Percentiles rank a stretch among this genome's conserved stretches.
These are phyloP conservation scores for Helicostylum pulchrum DNA, from an alignment of 192 early-diverging fungal genomes.

Conservation along the genomic window DNA sequence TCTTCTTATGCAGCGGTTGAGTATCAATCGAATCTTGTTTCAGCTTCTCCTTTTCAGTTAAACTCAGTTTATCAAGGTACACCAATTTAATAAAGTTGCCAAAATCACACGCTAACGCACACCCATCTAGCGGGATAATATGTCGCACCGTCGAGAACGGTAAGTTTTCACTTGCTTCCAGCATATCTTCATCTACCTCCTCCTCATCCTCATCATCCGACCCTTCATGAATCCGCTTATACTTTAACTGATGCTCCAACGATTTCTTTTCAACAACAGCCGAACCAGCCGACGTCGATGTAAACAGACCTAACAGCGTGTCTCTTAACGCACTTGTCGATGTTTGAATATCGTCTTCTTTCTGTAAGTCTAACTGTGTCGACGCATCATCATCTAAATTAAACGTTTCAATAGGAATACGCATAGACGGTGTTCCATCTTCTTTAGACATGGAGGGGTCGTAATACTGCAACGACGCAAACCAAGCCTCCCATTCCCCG, in stretches of 20 bases:
- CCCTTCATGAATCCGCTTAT: background rate
- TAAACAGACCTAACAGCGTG: background rate
- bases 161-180: slow-evolving; percentile 18
- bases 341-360: background rate
- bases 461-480: slow-evolving; percentile 28
- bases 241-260: background rate
- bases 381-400: slow-evolving; percentile 1
- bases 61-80: slow-evolving; percentile 5
- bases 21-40: background rate
- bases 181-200: slow-evolving; percentile 16
- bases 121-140: slow-evolving; percentile 26
- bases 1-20: background rate
- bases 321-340: background rate
- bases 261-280: background rate
- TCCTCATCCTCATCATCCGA: background rate
- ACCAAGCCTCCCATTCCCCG: slow-evolving; percentile 26
- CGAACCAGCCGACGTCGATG: background rate
- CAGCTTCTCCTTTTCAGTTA: slow-evolving; percentile 3
- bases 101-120: slow-evolving; percentile 33
- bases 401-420: slow-evolving; percentile 15
- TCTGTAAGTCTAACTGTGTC: background rate
- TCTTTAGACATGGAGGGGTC: slow-evolving; percentile 11
- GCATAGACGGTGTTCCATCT: background rate
- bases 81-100: slow-evolving; percentile 38
- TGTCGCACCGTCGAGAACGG: slow-evolving; percentile 27